Base-by-base conservation (phyloP, 371 early-diverging fungal species). In the Parasitella parasitica region DNA sequence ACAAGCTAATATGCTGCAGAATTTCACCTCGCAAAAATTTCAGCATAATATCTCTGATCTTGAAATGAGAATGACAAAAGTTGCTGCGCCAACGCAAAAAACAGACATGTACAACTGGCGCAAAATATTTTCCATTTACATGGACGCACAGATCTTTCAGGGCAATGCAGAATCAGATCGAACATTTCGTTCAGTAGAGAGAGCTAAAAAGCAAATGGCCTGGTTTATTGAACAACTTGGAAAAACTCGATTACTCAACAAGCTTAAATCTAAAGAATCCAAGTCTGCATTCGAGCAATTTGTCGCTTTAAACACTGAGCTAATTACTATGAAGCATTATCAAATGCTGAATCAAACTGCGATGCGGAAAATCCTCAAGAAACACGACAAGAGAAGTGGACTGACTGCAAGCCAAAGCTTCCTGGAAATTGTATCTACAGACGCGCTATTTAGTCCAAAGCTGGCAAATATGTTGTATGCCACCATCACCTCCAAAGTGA, bases 301-400 rank as follows among this genome's bases (percentile, higher is more conserved):
- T 51, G 74, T 86, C 26, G 73, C 85, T 46, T 72, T 91, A 20
- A 92, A 92, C 62, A 73, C 80, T 8, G 88, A 89, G 51, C 66
- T 92, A 18, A 81, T 90, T 12, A 77, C 81, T 26, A 80, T 91
- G 72, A 87, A 85, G 49, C 86, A 86, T 53, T 89, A 91, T 66
- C 86, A 87, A 59, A 79, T 82, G 28, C 65, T 94, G 51, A 94
- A 94, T 73, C 86, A 87, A 38, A 89, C 87, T 5, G 91, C 91
- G 4, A 85, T 92, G 66, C 83, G 84, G 50, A 93, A 93, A 72
- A 91, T 92, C 11, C 71, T 93, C 20, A 93, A 93, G 72, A 92
- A 93, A 65, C 92, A 92, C 52, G 93, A 93, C 71, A 93, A 93
- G 68, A 86, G 88, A 39, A 90, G 92, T 24, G 88, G 87, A 5